Percentiles rank a stretch among this genome's conserved stretches.
Evolutionary conservation across 805 yeast genomes (phyloP).

Genomic region (Candida maris): DNA sequence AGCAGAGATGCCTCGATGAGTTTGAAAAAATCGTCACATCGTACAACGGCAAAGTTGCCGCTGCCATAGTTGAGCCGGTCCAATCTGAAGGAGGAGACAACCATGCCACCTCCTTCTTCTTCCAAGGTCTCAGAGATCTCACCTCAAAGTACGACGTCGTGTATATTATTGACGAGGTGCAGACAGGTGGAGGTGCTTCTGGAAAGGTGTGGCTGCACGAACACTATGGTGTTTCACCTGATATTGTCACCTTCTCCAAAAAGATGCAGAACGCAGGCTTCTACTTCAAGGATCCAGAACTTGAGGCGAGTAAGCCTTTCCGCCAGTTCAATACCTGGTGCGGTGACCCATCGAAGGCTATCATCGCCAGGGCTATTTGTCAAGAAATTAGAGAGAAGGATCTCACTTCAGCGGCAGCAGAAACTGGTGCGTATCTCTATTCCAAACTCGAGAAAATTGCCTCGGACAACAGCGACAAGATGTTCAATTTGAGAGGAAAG

Average conservation of each 20-base stretch:
- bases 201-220: conserved; percentile 75
- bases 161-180: conserved; percentile 69
- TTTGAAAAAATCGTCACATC: conserved; percentile 39
- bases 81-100: conserved; percentile 79
- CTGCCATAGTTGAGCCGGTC: conserved; percentile 55
- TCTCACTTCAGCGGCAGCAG: conserved; percentile 44
- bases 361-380: conserved; percentile 58
- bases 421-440: conserved; percentile 54
- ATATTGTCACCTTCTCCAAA: conserved; percentile 67
- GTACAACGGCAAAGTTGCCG: conserved; percentile 46
- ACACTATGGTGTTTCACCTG: conserved; percentile 61
- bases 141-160: conserved; percentile 55
- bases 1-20: conserved; percentile 42
- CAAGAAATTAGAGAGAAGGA: conserved; percentile 49
- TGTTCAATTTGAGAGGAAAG: conserved; percentile 57
- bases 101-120: conserved; percentile 59
- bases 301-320: conserved; percentile 58
- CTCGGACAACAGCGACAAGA: conserved; percentile 37
- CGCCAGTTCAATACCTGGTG: conserved; percentile 79
- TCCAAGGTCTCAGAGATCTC: conserved; percentile 59
- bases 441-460: conserved; percentile 38
- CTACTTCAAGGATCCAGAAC: conserved; percentile 55
- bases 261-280: conserved; percentile 74
- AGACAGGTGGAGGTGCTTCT: conserved; percentile 71
- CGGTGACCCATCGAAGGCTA: conserved; percentile 69